Evolutionary conservation across 1,284 basidiomycete species (phyloP).

Genomic region (Earliella scabrosa): DNA sequence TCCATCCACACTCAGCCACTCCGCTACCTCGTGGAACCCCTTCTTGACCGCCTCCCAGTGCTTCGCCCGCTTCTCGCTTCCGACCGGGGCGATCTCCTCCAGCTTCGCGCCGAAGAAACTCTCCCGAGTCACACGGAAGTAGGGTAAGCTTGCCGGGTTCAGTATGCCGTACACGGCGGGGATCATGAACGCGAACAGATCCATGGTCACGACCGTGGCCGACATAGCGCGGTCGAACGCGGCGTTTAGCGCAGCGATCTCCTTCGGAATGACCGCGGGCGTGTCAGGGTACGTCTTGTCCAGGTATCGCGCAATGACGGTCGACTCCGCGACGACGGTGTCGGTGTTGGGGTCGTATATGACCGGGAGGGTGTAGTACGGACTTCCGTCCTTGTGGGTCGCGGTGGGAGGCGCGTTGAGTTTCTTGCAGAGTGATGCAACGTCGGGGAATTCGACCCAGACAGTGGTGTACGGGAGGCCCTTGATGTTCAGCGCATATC

Average conservation of each 20-base stretch:
- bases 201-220: no score
- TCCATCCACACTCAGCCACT: constrained; percentile 34
- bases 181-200: constrained; percentile 22
- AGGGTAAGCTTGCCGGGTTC: constrained; percentile 16
- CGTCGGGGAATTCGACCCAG: constrained; percentile 43
- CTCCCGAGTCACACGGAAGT: constrained; percentile 44
- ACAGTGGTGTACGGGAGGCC: constrained; percentile 37
- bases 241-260: constrained; percentile 35
- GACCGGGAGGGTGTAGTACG: constrained; percentile 38
- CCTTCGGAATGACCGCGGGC: constrained; percentile 27
- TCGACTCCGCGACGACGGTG: constrained; percentile 35
- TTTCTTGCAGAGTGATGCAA: constrained; percentile 32
- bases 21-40: no score
- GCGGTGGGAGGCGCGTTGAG: constrained; percentile 30
- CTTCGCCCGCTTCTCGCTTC: constrained; percentile 28
- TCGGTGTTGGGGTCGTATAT: constrained; percentile 34
- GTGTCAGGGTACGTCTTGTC: constrained; percentile 37
- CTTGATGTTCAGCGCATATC: constrained; percentile 36
- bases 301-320: constrained; percentile 37
- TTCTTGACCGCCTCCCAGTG: constrained; percentile 39
- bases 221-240: constrained; percentile 36
- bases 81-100: constrained; percentile 39
- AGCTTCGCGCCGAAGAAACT: constrained; percentile 36
- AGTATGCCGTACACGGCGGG: constrained; percentile 30
- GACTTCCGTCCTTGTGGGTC: constrained; percentile 25